phyloP scores from a whole-genome alignment of 306 rosid species.

The Boehmeria nivea region DNA sequence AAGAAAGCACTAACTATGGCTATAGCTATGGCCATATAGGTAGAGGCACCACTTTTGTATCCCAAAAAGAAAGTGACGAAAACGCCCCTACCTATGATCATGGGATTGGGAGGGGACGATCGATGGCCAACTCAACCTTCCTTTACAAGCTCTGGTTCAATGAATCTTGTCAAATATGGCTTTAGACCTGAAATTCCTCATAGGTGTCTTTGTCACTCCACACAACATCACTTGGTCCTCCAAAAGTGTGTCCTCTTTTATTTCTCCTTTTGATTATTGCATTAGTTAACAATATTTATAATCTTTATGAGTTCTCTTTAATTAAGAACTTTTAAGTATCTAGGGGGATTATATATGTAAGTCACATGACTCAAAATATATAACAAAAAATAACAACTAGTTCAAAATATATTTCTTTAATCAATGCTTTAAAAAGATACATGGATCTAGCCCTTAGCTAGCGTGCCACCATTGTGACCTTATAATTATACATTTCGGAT shows the following conservation, averaged over 20 bases:
- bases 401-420: no score
- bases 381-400: no score
- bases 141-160: conserved; percentile 7
- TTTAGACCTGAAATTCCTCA: background rate
- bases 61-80: conserved; percentile 7
- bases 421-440: no score
- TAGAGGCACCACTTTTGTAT: conserved; percentile 26
- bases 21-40: conserved; percentile 10
- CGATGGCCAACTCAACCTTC: background rate
- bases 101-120: conserved; percentile 14
- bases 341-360: no score
- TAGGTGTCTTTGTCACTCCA: conserved; percentile 6
- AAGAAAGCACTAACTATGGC: conserved; percentile 23
- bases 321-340: no score
- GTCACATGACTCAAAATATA: no score
- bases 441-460: no score
- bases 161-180: conserved; percentile 16
- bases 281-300: background rate
- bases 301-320: no score
- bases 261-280: background rate
- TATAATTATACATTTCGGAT: no score
- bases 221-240: background rate
- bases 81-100: conserved; percentile 10
- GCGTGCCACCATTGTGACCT: background rate
- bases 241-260: conserved; percentile 19